Evolutionary conservation across 352 stramenopile genomes (phyloP), one percentile per base, ranked within the genome.

Genomic region (Phytopythium sindhum): DNA sequence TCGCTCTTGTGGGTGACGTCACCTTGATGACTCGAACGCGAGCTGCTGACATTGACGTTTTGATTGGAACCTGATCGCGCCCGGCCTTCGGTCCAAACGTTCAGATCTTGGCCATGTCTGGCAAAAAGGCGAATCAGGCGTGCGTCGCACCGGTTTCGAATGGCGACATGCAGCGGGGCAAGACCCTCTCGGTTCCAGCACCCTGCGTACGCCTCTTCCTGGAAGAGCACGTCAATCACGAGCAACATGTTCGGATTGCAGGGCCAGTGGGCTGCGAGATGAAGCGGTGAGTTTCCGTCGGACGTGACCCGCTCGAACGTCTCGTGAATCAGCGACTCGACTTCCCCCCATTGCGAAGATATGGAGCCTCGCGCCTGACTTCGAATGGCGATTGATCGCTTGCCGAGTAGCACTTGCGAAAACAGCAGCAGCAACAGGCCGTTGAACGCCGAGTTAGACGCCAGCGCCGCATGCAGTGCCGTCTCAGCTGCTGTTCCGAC

Each of bases 41-140:
- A 7, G 4, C 23, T 31, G 11, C 14, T 54, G 6, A 31, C 6
- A 26, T 29, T 31, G 14, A 6, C 29, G 12, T 41, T 39, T 31
- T 61, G 55, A 7, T 70, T 72, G 48, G 29, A 62, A 66, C 6
- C 33, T 5, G 53, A 15, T 39, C n/a, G 31, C 66, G n/a, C 14
- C 4, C 31, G 4, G 19, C 72, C 74, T 74, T 93, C 84, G 8
- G 79, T 88, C 73, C 78, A 87, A 0, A 78, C 57, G 57, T 91
- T 90, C 19, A 90, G 26, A 61, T 91, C 82, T 61, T 81, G 72
- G 5, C 72, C 63, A 17, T 81, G 70, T 42, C 71, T 70, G 24
- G 74, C 57, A 48, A 91, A 86, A 2, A 86, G 26, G 23, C 80
- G 63, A 37, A 93, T 71, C 15, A 84, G 53, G 0, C 69, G 58